These are phyloP conservation scores for Aspergillus neoniger DNA, from an alignment of 2,329 filamentous ascomycete genomes.

Conservation along the genomic window DNA sequence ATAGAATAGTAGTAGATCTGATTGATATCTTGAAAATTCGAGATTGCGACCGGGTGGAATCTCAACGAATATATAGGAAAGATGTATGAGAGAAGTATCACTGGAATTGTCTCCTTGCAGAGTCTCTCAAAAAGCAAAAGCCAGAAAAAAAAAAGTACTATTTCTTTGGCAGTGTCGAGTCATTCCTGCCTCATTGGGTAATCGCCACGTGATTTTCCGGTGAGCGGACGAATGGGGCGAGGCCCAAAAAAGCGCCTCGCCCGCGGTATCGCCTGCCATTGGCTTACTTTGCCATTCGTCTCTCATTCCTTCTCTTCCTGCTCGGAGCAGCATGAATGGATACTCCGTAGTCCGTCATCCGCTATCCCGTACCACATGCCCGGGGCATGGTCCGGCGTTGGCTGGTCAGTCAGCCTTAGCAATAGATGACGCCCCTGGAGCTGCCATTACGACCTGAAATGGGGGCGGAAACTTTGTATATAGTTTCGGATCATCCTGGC, in stretches of 20 bases:
- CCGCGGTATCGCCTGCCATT: neutral
- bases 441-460: neutral
- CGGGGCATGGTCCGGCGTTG: too few species aligned
- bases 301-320: neutral
- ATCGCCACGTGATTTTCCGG: slow-evolving; percentile 31
- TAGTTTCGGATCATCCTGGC: neutral
- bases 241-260: neutral
- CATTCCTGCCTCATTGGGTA: neutral
- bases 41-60: too few species aligned
- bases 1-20: too few species aligned
- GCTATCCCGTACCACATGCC: too few species aligned
- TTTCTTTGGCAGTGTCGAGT: neutral
- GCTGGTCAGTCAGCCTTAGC: neutral
- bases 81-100: too few species aligned
- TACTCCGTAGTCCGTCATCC: neutral
- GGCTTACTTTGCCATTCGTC: neutral
- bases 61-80: too few species aligned
- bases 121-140: too few species aligned
- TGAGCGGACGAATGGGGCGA: slow-evolving; percentile 15
- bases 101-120: too few species aligned
- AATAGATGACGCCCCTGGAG: too few species aligned
- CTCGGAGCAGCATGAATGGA: neutral
- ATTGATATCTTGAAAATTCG: too few species aligned
- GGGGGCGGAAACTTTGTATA: neutral
- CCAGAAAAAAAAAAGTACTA: too few species aligned